Evolutionary conservation across 2,329 filamentous ascomycete genomes (phyloP).

Genomic region (Alternaria angustiovoidea): DNA sequence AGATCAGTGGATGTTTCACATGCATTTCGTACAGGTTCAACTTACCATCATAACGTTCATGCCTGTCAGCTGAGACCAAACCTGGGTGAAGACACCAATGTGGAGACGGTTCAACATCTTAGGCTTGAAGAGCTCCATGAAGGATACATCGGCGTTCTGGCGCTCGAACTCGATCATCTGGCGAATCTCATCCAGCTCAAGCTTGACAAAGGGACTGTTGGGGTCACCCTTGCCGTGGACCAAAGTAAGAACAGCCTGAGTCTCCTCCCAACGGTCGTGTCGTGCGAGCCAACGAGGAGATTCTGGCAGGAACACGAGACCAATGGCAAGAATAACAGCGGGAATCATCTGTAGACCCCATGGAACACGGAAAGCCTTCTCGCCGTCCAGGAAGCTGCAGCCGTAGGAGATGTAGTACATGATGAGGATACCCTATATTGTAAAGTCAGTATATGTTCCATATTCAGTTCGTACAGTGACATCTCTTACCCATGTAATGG

Average conservation of each 20-base stretch:
- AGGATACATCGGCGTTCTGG: constrained; percentile 72
- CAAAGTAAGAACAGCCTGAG: constrained; percentile 51
- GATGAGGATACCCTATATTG: constrained; percentile 50
- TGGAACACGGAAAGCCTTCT: constrained; percentile 47
- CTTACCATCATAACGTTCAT: constrained; percentile 74
- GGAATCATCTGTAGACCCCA: constrained; percentile 52
- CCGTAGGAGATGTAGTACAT: constrained; percentile 48
- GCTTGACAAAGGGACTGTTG: constrained; percentile 69
- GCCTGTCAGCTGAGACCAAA: constrained; percentile 78
- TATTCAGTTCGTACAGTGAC: too few species aligned
- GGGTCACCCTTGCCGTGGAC: constrained; percentile 66
- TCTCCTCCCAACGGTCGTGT: constrained; percentile 57
- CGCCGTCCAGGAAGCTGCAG: constrained; percentile 44
- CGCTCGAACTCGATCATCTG: constrained; percentile 78
- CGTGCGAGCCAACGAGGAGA: constrained; percentile 57
- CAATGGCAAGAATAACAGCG: constrained; percentile 52
- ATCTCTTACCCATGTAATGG: constrained; percentile 67
- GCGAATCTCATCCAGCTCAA: constrained; percentile 76
- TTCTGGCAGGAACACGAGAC: constrained; percentile 60
- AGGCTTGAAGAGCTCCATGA: constrained; percentile 75
- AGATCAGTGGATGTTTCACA: too few species aligned
- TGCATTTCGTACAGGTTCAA: neutral
- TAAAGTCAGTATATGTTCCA: too few species aligned
- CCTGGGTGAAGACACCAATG: constrained; percentile 76
- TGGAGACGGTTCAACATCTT: constrained; percentile 77